Evolutionary conservation across 2,329 filamentous ascomycete species (phyloP), one percentile per base, ranked within the genome.

Genomic region (Zasmidium citrigriseum): DNA sequence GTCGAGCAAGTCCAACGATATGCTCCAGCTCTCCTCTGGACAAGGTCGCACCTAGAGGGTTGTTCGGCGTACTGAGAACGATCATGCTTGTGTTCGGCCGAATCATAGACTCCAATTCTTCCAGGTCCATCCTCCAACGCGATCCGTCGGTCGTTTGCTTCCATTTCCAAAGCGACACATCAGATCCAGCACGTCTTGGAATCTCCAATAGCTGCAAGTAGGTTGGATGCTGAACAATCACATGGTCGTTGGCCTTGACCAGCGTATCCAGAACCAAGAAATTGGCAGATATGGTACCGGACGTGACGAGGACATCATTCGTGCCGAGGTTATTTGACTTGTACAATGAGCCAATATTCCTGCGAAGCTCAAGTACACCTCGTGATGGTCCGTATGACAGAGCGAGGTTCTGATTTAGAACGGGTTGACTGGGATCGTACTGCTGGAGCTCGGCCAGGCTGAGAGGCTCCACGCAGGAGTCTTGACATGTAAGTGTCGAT

Each of bases 81-180:
- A 54, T 54, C 4, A 54, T 4, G 7, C 18, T 29, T 3, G 52
- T 54, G 14, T 20, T 54, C 3, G 41, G 1, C 22, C 38, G 22
- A 24, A 54, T 25, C 44, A 54, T 25, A 4, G 12, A 29, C 21
- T 54, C 52, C 5, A 54, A 44, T 18, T 54, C 44, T 12, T 23
- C 25, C 4, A 54, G 48, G 18, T 54, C 52, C 52, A 54, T 54
- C 2, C n/a, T 20, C 52, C 52, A 54, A 23, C 20, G 16, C 21
- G 23, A 16, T 16, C 18, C 20, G 5, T 47, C 52, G 29, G 27
- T 18, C 16, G 47, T 25, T 12, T 9, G 22, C 14, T 11, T 18
- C 56, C 52, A 54, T 23, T 54, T 54, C 52, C 56, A 58, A 25
- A 44, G 41, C 16, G 38, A 45, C 12, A 58, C 49, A 7, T 54